Percentiles rank a stretch among this genome's conserved stretches.
These are phyloP conservation scores for Filosporella fistucella DNA, from an alignment of 495 filamentous ascomycete species.

Conservation along the genomic window DNA sequence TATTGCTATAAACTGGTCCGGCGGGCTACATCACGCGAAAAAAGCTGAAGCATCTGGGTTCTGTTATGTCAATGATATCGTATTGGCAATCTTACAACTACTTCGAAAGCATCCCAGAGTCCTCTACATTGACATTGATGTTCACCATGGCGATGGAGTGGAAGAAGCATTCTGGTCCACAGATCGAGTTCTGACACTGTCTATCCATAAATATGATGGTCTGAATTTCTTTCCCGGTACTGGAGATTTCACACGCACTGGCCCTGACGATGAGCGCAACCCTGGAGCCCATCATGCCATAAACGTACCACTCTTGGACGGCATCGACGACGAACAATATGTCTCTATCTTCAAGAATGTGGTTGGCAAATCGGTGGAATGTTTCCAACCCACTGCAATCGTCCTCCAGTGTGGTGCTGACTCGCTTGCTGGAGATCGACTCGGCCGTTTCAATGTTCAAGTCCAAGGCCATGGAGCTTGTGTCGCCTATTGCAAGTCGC, in stretches of 20 bases:
- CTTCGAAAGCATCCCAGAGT: conserved; percentile 85
- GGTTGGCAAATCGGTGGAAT: conserved; percentile 67
- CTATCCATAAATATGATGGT: conserved; percentile 90
- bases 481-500: conserved; percentile 77
- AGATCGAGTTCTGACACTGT: conserved; percentile 92
- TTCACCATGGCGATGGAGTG: conserved; percentile 96
- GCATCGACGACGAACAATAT: conserved; percentile 93
- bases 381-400: conserved; percentile 80
- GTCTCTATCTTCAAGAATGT: conserved; percentile 76
- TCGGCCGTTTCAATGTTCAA: conserved; percentile 95
- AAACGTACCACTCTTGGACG: conserved; percentile 93
- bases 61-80: conserved; percentile 99
- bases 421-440: conserved; percentile 85
- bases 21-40: conserved; percentile 95
- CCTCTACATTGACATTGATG: conserved; percentile 97
- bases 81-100: conserved; percentile 87
- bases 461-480: conserved; percentile 90
- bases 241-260: conserved; percentile 87
- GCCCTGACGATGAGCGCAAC: conserved; percentile 76
- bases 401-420: conserved; percentile 97
- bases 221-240: conserved; percentile 96
- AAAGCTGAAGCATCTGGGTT: conserved; percentile 92
- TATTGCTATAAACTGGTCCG: conserved; percentile 99
- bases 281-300: conserved; percentile 90
- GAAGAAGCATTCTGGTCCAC: conserved; percentile 97